A percentile compares a stretch with the other conserved stretches of the same genome.
These are phyloP conservation scores for Schizophyllum commune DNA, from an alignment of 1,284 basidiomycete genomes.

Conservation along the genomic window DNA sequence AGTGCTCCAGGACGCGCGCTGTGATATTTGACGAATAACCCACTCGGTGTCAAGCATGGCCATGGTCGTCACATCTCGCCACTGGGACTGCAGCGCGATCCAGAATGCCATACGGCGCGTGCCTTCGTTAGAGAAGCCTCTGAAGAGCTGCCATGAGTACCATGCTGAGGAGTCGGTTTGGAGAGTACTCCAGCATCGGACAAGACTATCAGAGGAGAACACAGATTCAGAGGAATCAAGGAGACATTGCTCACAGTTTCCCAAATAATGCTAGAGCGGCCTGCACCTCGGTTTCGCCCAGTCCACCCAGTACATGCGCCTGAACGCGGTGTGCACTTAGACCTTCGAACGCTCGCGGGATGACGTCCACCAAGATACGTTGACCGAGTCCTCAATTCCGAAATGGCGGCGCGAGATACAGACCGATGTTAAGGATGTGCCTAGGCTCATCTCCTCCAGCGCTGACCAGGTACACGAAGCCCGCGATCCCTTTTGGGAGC, in stretches of 20 bases:
- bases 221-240: neutral
- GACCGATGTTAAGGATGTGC: neutral
- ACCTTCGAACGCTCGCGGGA: neutral
- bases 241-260: too few relatives aligned
- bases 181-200: neutral
- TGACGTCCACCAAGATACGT: neutral
- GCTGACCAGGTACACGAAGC: neutral
- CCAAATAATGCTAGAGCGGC: too few relatives aligned
- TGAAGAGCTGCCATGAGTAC: conserved; percentile 12
- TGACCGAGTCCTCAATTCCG: neutral
- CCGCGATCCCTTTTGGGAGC: too few relatives aligned
- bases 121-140: conserved; percentile 55
- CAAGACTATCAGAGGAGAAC: neutral
- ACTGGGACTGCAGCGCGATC: conserved; percentile 35
- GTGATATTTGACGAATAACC: conserved; percentile 24
- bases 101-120: conserved; percentile 43
- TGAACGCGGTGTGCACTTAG: neutral
- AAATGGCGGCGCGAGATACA: neutral
- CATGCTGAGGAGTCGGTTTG: neutral
- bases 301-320: neutral
- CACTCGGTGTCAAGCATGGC: conserved; percentile 59
- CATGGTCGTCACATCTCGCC: conserved; percentile 53
- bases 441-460: neutral
- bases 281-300: neutral
- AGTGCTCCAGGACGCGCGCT: conserved; percentile 16